phyloP scores from a whole-genome alignment of 2,329 filamentous ascomycete species.

The Colletotrichum zoysiae region DNA sequence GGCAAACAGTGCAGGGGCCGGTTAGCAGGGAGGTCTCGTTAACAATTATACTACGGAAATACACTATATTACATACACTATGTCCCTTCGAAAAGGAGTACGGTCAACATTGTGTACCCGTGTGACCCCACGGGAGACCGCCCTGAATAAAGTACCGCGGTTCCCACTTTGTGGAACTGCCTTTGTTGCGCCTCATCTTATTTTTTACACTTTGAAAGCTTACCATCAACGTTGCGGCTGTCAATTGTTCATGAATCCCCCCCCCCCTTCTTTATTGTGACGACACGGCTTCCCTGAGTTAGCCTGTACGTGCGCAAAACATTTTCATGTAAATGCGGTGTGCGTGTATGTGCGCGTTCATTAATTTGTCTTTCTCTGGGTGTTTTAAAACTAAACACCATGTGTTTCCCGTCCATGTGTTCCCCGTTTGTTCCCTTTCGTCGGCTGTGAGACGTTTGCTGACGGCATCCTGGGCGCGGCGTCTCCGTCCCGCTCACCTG shows the following conservation, averaged over 20 bases:
- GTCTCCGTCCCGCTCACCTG: neutral
- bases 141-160: too few relatives aligned
- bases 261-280: neutral
- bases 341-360: neutral
- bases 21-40: too few relatives aligned
- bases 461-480: neutral
- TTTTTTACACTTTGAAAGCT: neutral
- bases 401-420: neutral
- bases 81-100: too few relatives aligned
- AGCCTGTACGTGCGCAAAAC: neutral
- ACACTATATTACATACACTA: too few relatives aligned
- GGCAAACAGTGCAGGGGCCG: too few relatives aligned
- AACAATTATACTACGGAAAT: too few relatives aligned
- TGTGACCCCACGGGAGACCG: too few relatives aligned
- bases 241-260: neutral
- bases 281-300: neutral
- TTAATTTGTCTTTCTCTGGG: slow-evolving; percentile 13
- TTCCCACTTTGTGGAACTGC: neutral
- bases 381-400: slow-evolving; percentile 15
- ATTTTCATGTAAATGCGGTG: neutral
- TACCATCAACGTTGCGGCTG: neutral
- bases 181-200: slow-evolving; percentile 25
- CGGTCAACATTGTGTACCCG: too few relatives aligned
- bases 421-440: neutral
- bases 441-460: slow-evolving; percentile 1